phyloP scores from a whole-genome alignment of 2,329 filamentous ascomycete genomes.

The Penicillium psychrosexuale region DNA sequence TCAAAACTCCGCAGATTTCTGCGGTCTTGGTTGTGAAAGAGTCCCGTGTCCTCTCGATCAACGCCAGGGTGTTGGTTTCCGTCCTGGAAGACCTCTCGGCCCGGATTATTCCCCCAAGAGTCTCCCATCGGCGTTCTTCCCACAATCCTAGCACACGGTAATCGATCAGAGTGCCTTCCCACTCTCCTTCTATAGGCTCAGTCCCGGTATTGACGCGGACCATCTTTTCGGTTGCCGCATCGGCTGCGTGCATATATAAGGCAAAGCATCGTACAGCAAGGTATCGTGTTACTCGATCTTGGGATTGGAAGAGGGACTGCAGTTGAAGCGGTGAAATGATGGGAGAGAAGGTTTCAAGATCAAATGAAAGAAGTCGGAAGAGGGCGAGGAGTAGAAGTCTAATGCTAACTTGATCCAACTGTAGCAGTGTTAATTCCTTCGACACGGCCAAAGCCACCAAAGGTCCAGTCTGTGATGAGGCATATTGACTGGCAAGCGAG shows the following conservation, averaged over 20 bases:
- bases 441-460: slow-evolving; percentile 33
- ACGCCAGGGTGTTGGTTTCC: slow-evolving; percentile 19
- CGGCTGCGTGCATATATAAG: slow-evolving; percentile 73
- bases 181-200: slow-evolving; percentile 62
- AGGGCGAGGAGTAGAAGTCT: slow-evolving; percentile 60
- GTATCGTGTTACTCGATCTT: slow-evolving; percentile 64
- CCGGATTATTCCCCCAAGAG: slow-evolving; percentile 34
- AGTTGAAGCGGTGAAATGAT: slow-evolving; percentile 65
- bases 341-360: slow-evolving; percentile 64
- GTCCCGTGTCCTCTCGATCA: slow-evolving; percentile 29
- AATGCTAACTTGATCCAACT: slow-evolving; percentile 40
- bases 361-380: slow-evolving; percentile 76
- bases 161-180: slow-evolving; percentile 74
- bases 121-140: slow-evolving; percentile 58
- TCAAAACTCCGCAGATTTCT: slow-evolving; percentile 63
- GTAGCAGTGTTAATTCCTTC: slow-evolving; percentile 28
- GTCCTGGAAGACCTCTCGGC: slow-evolving; percentile 23
- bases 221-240: slow-evolving; percentile 71
- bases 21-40: slow-evolving; percentile 59
- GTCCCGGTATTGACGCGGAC: slow-evolving; percentile 63
- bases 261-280: slow-evolving; percentile 79
- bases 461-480: slow-evolving; percentile 33
- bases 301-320: slow-evolving; percentile 63
- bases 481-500: slow-evolving; percentile 62
- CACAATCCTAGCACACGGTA: slow-evolving; percentile 69